A percentile compares a stretch with the other conserved stretches of the same genome.
Evolutionary conservation across 768 basidiomycete genomes (phyloP).

Genomic region (Tulasnella sp.): DNA sequence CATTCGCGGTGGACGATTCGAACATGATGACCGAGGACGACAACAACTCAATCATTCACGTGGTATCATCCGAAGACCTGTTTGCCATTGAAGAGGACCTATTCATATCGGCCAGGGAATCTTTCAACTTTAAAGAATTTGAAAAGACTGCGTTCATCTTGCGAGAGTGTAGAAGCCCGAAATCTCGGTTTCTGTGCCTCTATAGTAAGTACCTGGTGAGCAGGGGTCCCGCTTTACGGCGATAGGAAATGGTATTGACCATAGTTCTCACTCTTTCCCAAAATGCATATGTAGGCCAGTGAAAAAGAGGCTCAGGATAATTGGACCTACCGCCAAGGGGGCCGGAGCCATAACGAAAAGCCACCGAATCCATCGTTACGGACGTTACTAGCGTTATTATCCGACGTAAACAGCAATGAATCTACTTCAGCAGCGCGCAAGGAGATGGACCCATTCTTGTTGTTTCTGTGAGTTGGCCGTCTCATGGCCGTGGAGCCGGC

Average conservation of each 20-base stretch:
- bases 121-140: conserved; percentile 69
- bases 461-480: conserved; percentile 59
- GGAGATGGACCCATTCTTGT: conserved; percentile 58
- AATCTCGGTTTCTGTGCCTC: conserved; percentile 62
- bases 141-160: conserved; percentile 59
- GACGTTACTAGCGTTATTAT: conserved; percentile 50
- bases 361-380: conserved; percentile 52
- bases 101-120: conserved; percentile 60
- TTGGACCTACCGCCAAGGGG: conserved; percentile 55
- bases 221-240: conserved; percentile 13
- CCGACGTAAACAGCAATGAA: conserved; percentile 30
- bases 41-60: conserved; percentile 18
- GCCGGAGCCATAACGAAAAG: conserved; percentile 5
- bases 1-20: conserved; percentile 18
- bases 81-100: conserved; percentile 48
- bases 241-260: not conserved
- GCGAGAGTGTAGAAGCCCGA: conserved; percentile 52
- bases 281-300: conserved; percentile 43
- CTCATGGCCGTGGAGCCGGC: not conserved
- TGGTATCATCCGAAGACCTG: conserved; percentile 28
- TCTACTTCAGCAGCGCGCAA: not conserved
- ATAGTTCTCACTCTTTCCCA: conserved; percentile 13
- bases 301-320: conserved; percentile 75
- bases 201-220: conserved; percentile 84
- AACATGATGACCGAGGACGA: conserved; percentile 23